Evolutionary conservation across 805 yeast genomes (phyloP), one percentile per base, ranked within the genome.

Genomic region (Wickerhamia fluorescens): DNA sequence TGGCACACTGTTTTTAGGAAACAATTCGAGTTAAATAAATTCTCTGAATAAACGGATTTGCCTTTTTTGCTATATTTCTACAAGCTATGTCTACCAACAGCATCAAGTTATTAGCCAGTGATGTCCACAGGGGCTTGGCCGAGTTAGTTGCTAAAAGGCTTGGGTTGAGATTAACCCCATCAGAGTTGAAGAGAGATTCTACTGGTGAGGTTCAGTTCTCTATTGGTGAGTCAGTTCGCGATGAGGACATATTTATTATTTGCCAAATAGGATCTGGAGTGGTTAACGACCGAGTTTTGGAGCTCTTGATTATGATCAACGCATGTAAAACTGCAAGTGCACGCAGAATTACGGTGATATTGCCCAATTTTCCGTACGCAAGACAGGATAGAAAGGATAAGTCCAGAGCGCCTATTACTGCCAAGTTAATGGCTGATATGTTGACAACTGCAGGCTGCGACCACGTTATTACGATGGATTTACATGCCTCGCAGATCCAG

Each of bases 401-500:
- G 50, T 73, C 82, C 30, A 69, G 94, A 53, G 92, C 92, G 11
- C 89, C 89, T 30, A 80, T 83, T 40, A 81, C 92, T 10, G 92
- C 92, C 25, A 83, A 83, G 53, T 66, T 83, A 39, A 77, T 83
- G 72, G 92, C 94, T 12, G 82, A 83, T 47, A 69, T 83, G 75
- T 57, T 83, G 31, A 76, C 82, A 16, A 78, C 89, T 10, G 88
- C 92, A 8, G 94, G 94, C 3, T 83, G 89, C 55, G 77, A 80
- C 47, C 94, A 83, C 54, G 85, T 83, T 14, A 82, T 83, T 45
- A 83, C 94, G 13, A 78, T 83, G 88, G 94, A 83, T 50, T 57
- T 83, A 41, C 94, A 83, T 49, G 92, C 92, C n/a, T 76, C 88
- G 14, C 94, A 83, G 51, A 83, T 83, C 44, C 94, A 83, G 57